Base-by-base conservation (phyloP, 2,329 filamentous ascomycete genomes). In the Phialocephala sp. region DNA sequence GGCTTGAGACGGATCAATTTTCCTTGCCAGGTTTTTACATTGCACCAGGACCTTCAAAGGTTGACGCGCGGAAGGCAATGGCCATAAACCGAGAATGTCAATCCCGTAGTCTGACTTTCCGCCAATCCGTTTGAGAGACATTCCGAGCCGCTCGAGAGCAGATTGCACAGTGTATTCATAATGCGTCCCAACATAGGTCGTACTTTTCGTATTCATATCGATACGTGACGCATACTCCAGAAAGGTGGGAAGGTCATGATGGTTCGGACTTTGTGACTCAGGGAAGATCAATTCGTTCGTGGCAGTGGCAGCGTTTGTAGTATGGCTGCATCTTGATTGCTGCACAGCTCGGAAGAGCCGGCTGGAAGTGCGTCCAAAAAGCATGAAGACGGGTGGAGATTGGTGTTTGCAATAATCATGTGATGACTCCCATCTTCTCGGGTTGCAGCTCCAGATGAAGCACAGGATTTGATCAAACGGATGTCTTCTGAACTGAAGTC, bases 61-160 rank as follows among this genome's bases (percentile, higher is more conserved):
- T 1, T 73, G 70, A 9, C 76, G 63, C 2, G 75, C 71, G 0
- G 77, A 78, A 0, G 87, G 87, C 0, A 92, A 79, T 0, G 78
- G 77, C 91, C 91, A 94, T 2, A 83, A 84, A 0, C 92, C 91
- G 0, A 93, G 79, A 1, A 94, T 82, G 74, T 94, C 92, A 72
- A 92, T 91, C 43, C 92, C 91, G 65, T 82, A 83, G 77, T 94
- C 91, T 1, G 85, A 87, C 2, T 81, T 79, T 41, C 89, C 86
- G 35, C 91, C 92, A 1, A 90, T 83, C 37, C 91, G 86, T 56
- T 80, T 81, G 39, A 94, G 82, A 24, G 80, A 77, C 79, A 94
- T 91, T 62, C 89, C 88, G 60, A 91, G 84, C 1, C 79, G 78
- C 2, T 82, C 73, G 0, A 94, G 83, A 0, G 85, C 79, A 4